phyloP scores from a whole-genome alignment of 2,329 filamentous ascomycete genomes.

The Diaporthe vexans region DNA sequence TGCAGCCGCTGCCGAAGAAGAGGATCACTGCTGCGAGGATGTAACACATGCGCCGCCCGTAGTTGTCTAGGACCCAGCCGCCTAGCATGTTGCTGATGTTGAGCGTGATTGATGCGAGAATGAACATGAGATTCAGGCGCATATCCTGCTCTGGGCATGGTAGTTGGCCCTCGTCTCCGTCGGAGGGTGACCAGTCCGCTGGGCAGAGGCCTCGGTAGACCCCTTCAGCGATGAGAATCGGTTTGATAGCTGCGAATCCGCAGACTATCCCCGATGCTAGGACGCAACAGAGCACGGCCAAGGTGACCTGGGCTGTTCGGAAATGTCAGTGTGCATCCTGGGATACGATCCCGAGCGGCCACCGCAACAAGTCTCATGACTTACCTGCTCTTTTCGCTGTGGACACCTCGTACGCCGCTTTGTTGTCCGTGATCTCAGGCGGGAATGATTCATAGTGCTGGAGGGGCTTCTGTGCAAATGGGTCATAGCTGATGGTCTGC shows the following conservation, averaged over 20 bases:
- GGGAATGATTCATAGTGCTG: constrained; percentile 36
- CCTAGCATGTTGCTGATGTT: constrained; percentile 77
- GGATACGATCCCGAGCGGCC: too few relatives aligned
- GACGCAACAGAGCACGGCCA: constrained; percentile 76
- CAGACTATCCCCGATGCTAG: constrained; percentile 75
- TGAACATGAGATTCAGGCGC: constrained; percentile 77
- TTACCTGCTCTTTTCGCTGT: constrained; percentile 48
- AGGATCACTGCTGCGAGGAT: constrained; percentile 72
- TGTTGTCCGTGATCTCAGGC: constrained; percentile 36
- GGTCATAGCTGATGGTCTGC: constrained; percentile 39
- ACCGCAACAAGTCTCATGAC: constrained; percentile 26
- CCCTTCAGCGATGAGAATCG: constrained; percentile 70
- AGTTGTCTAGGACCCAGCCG: constrained; percentile 76
- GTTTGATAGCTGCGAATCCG: constrained; percentile 75
- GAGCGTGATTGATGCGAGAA: constrained; percentile 57
- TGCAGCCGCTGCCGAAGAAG: constrained; percentile 68
- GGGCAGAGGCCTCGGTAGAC: constrained; percentile 69
- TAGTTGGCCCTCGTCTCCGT: constrained; percentile 40
- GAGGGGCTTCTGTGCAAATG: constrained; percentile 27
- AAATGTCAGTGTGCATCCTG: background rate
- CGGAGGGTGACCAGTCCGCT: constrained; percentile 30
- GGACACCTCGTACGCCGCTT: constrained; percentile 51
- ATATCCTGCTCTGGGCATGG: constrained; percentile 67
- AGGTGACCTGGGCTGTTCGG: constrained; percentile 68
- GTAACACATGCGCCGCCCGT: constrained; percentile 74